Conservation (phyloP, 225 moss, liverwort and hornwort genomes). For the Polytrichum commune region DNA sequence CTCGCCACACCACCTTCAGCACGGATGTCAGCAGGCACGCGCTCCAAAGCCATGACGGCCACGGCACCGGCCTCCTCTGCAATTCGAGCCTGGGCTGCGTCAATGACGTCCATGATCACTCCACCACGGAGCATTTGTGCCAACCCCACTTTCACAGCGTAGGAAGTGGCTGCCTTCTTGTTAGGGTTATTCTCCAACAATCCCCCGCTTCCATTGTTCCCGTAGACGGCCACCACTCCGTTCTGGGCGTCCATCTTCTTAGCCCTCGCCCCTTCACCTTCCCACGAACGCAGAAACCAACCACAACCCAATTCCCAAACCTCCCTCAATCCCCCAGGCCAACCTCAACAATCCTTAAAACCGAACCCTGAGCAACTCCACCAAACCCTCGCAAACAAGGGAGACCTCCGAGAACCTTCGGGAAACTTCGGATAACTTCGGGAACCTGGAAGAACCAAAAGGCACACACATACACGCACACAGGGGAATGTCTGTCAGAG, state of each 20-base stretch:
- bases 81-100: constrained; percentile 78
- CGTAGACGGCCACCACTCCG: constrained; percentile 84
- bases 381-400: too few species aligned
- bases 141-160: constrained; percentile 91
- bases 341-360: not conserved
- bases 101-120: constrained; percentile 94
- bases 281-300: not conserved
- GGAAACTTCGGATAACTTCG: not conserved
- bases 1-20: constrained; percentile 89
- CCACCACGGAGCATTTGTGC: constrained; percentile 97
- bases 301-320: not conserved
- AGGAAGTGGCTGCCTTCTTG: constrained; percentile 82
- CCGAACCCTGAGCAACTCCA: not conserved
- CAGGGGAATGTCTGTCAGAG: too few species aligned
- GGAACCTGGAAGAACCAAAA: not conserved
- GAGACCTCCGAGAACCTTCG: not conserved
- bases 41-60: constrained; percentile 93
- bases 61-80: constrained; percentile 91
- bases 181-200: constrained; percentile 41
- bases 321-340: not conserved
- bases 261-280: not conserved
- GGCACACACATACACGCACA: not conserved
- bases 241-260: constrained; percentile 46
- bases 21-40: constrained; percentile 93
- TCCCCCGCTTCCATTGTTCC: constrained; percentile 69